A percentile compares a stretch with the other conserved stretches of the same genome.
phyloP scores from a whole-genome alignment of 2,329 filamentous ascomycete genomes.

The Ceratocystis ficicola region DNA sequence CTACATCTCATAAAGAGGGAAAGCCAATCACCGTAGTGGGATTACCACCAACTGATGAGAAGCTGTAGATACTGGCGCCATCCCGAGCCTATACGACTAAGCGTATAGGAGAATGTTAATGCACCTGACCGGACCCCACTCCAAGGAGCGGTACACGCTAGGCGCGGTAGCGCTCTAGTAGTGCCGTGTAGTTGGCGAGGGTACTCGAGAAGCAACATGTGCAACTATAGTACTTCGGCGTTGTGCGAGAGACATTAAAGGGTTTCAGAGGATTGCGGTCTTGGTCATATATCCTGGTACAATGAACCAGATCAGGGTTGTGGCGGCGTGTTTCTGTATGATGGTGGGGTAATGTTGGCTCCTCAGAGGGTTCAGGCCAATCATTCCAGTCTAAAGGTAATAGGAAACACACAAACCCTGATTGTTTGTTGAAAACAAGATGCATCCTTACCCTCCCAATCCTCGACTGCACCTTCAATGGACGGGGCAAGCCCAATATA shows the following conservation, averaged over 20 bases:
- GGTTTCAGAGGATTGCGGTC: constrained; percentile 27
- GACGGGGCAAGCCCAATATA: constrained; percentile 6
- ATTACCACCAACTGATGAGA: constrained; percentile 27
- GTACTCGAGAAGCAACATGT: constrained; percentile 25
- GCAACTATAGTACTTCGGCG: constrained; percentile 34
- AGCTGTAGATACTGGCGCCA: constrained; percentile 36
- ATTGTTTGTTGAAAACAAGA: constrained; percentile 39
- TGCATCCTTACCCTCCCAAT: constrained; percentile 24
- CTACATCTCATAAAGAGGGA: constrained; percentile 30
- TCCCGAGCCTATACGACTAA: constrained; percentile 32
- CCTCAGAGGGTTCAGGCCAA: not conserved
- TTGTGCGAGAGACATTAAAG: constrained; percentile 32
- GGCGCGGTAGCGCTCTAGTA: not conserved
- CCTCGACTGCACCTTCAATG: constrained; percentile 24
- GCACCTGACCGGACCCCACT: constrained; percentile 45
- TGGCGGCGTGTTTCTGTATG: constrained; percentile 28
- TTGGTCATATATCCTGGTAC: constrained; percentile 28
- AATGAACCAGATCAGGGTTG: constrained; percentile 35
- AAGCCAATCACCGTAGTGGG: constrained; percentile 25
- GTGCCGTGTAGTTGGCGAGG: constrained; percentile 23
- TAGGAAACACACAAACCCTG: constrained; percentile 33
- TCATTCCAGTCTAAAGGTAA: constrained; percentile 25
- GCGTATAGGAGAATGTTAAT: constrained; percentile 41
- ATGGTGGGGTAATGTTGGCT: constrained; percentile 28
- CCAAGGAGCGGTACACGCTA: constrained; percentile 33